phyloP scores from a whole-genome alignment of 1,284 basidiomycete species.

The Fistulinella staudtii region DNA sequence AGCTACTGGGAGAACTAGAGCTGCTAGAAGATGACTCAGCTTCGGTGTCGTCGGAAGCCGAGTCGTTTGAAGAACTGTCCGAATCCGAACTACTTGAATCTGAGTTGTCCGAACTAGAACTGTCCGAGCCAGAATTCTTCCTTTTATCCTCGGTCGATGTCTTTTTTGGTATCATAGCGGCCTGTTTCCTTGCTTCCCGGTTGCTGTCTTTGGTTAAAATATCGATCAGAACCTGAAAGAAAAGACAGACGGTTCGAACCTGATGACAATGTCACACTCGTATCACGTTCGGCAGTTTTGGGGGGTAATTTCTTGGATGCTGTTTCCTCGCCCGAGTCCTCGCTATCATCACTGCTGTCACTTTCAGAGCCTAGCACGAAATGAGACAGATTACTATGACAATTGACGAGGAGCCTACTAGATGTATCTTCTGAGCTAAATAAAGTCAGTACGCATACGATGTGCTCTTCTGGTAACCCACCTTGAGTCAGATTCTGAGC shows the following conservation, averaged over 20 bases:
- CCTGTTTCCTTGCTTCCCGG: neutral
- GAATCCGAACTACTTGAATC: constrained; percentile 1
- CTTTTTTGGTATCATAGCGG: neutral
- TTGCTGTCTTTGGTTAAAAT: constrained; percentile 7
- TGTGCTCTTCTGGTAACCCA: constrained; percentile 16
- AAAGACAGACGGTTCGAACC: constrained; percentile 15
- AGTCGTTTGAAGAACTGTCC: constrained; percentile 10
- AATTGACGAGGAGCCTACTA: constrained; percentile 2
- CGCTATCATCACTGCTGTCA: constrained; percentile 8
- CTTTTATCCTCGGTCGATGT: constrained; percentile 12
- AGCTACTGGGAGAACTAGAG: constrained; percentile 12
- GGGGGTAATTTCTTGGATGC: constrained; percentile 4
- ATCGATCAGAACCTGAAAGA: constrained; percentile 7
- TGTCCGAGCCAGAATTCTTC: constrained; percentile 28
- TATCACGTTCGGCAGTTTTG: constrained; percentile 25
- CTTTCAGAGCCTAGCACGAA: constrained; percentile 18
- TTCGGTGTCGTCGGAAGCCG: constrained; percentile 12
- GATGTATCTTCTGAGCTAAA: constrained; percentile 34
- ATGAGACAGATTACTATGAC: neutral
- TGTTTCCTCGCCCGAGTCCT: constrained; percentile 3
- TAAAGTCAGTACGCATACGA: constrained; percentile 1
- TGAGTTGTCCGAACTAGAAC: constrained; percentile 17
- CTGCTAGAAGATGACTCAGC: constrained; percentile 15
- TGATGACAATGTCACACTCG: constrained; percentile 33
- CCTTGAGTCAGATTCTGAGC: constrained; percentile 22